Evolutionary conservation across 345 rosid genomes (phyloP), one percentile per base, ranked within the genome.

Genomic region (Rhizophora mangle): DNA sequence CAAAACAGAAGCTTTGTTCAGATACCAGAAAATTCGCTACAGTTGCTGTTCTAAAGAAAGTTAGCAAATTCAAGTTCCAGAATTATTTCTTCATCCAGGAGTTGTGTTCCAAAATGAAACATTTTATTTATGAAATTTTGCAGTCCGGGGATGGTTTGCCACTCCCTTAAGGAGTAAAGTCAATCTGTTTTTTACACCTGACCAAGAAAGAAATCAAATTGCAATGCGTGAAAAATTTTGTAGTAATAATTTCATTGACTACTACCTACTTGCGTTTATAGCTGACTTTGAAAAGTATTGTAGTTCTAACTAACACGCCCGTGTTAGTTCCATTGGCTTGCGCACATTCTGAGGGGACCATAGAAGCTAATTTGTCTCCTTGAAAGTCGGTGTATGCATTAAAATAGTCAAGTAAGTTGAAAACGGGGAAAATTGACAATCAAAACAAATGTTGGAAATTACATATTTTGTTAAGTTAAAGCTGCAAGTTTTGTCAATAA

Each of bases 211-310:
- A 36, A 62, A 47, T 63, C 2, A 32, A 21, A 20, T 34, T 57
- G 19, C 49, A 31, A 58, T 61, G 6, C 66, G 63, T 49, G 67
- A 52, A 70, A 53, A 18, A 31, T 20, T 6, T 16, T 46, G 54
- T 13, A 16, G 11, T 61, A 29, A n/a, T 20, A 30, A 49, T 53
- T 59, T 32, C 62, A 65, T 58, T 30, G 24, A 58, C 55, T 54
- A 64, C 7, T 69, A 78, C 78, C 82, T 65, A 52, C 73, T 70
- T 36, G 13, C 15, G 27, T 70, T 53, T 8, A 31, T 58, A 58
- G 76, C 70, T 74, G 81, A 73, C 76, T 63, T 54, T 61, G 37
- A 54, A 36, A 72, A 56, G 53, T 65, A 54, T 63, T 64, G 24
- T 8, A 47, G 57, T 69, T 66, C 60, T 31, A 73, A 57, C 67